These are phyloP conservation scores for Pseudohalonectria lignicola DNA, from an alignment of 2,329 filamentous ascomycete genomes.

Conservation along the genomic window DNA sequence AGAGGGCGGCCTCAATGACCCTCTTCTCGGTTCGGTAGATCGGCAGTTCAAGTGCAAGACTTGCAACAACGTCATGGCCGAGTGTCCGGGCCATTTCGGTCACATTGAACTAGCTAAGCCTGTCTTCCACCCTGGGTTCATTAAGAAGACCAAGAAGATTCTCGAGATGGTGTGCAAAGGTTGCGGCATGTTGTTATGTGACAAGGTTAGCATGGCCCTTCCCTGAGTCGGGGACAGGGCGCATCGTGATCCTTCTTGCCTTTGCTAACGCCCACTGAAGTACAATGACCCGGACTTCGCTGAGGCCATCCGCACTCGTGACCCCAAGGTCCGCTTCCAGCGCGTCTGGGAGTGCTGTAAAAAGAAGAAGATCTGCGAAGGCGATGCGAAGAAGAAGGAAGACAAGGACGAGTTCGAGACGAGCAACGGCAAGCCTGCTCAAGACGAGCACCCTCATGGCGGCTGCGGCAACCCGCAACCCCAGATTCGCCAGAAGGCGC, in stretches of 20 bases:
- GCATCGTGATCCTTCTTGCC: neutral
- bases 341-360: conserved; percentile 88
- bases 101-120: conserved; percentile 97
- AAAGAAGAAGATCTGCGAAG: conserved; percentile 74
- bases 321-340: conserved; percentile 91
- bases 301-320: conserved; percentile 71
- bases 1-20: conserved; percentile 87
- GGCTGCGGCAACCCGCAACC: conserved; percentile 91
- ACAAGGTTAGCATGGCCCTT: conserved; percentile 72
- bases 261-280: conserved; percentile 2
- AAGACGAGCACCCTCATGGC: conserved; percentile 46
- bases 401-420: conserved; percentile 56
- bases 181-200: conserved; percentile 93
- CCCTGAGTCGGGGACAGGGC: neutral
- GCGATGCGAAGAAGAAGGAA: conserved; percentile 55
- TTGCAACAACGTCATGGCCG: conserved; percentile 88
- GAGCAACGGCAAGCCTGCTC: neutral
- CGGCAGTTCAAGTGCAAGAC: conserved; percentile 92
- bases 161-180: conserved; percentile 98
- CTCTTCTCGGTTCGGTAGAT: conserved; percentile 91
- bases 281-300: conserved; percentile 67
- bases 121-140: conserved; percentile 89
- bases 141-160: conserved; percentile 99
- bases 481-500: conserved; percentile 73
- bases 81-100: conserved; percentile 96